Conservation (phyloP, 805 yeast genomes). For the Ogataea degrootiae region DNA sequence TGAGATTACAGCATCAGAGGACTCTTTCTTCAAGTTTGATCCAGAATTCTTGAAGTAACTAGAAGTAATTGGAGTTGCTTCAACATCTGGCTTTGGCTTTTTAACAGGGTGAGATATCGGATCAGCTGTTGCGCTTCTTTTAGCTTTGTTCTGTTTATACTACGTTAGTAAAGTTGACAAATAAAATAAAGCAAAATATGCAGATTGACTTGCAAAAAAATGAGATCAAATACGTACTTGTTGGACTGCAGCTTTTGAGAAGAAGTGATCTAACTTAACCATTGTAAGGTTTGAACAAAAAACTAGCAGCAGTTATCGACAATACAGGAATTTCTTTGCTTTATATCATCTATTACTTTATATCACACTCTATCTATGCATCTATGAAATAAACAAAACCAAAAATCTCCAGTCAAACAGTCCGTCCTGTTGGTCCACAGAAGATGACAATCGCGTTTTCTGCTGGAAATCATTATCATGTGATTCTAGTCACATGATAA, state of each 20-base stretch:
- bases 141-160: conserved; percentile 3
- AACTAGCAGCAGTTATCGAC: background rate
- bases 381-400: no score
- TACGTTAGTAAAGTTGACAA: background rate
- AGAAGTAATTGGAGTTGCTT: background rate
- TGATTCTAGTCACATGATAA: no score
- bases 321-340: background rate
- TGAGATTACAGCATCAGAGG: background rate
- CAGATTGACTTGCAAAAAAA: background rate
- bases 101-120: background rate
- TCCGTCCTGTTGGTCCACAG: no score
- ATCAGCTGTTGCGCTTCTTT: conserved; percentile 1
- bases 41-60: background rate
- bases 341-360: background rate
- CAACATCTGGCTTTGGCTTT: conserved; percentile 2
- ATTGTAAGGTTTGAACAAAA: conserved; percentile 2
- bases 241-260: conserved; percentile 25
- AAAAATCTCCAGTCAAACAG: no score
- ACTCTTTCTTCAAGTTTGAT: background rate
- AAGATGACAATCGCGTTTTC: no score
- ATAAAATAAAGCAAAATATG: background rate
- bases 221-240: conserved; percentile 11
- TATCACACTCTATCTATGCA: background rate
- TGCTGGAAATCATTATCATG: no score
- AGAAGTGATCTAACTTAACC: conserved; percentile 28